phyloP scores from a whole-genome alignment of 2,329 filamentous ascomycete species.

The Leptographium radiaticola region DNA sequence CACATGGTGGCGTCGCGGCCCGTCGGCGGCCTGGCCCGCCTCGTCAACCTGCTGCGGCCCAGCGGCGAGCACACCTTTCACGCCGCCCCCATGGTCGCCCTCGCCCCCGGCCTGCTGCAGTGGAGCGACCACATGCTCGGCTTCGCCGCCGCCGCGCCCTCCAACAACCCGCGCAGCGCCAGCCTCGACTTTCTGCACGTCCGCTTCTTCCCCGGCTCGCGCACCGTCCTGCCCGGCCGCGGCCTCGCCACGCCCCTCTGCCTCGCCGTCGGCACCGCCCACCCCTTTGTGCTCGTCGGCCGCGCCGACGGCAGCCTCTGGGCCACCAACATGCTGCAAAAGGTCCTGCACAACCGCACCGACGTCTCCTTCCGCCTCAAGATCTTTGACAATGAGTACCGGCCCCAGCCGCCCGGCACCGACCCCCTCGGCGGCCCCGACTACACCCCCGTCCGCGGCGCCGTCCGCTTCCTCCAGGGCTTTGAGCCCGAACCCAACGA shows the following conservation, averaged over 20 bases:
- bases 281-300: conserved; percentile 39
- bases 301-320: conserved; percentile 30
- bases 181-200: conserved; percentile 39
- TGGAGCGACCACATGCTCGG: conserved; percentile 44
- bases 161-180: conserved; percentile 37
- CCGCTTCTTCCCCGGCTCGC: conserved; percentile 37
- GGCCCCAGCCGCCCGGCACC: conserved; percentile 15
- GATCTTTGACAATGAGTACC: conserved; percentile 42
- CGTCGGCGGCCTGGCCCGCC: conserved; percentile 36
- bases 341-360: conserved; percentile 27
- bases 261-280: conserved; percentile 33
- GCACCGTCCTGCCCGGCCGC: conserved; percentile 33
- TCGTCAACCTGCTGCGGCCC: conserved; percentile 40
- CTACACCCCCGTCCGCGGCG: conserved; percentile 18
- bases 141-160: conserved; percentile 39
- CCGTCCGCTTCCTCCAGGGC: conserved; percentile 36
- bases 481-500: conserved; percentile 38
- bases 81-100: conserved; percentile 33
- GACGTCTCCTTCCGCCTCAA: conserved; percentile 26
- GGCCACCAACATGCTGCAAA: conserved; percentile 28
- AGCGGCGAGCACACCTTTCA: conserved; percentile 40
- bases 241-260: conserved; percentile 29
- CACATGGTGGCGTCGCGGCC: conserved; percentile 42
- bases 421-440: background rate
- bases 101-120: conserved; percentile 38